phyloP scores from a whole-genome alignment of 768 basidiomycete species.

The Neoboletus magnificus region DNA sequence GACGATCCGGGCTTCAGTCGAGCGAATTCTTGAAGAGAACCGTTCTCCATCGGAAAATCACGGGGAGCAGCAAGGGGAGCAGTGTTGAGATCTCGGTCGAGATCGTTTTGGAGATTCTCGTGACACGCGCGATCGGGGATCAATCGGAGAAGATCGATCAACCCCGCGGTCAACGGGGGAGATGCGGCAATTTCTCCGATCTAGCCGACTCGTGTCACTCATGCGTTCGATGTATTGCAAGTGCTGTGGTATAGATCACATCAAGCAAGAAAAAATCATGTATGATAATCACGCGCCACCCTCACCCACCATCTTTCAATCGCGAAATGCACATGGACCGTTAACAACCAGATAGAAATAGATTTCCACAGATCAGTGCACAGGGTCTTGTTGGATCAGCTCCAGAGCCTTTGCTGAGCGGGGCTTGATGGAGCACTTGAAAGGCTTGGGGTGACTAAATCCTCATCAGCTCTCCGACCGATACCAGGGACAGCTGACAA shows the following conservation, averaged over 20 bases:
- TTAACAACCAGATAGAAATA: neutral
- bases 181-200: neutral
- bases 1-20: slow-evolving; percentile 40
- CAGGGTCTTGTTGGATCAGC: slow-evolving; percentile 47
- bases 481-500: neutral
- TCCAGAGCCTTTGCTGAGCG: slow-evolving; percentile 55
- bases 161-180: neutral
- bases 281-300: neutral
- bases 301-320: neutral
- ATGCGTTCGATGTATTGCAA: neutral
- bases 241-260: neutral
- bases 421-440: slow-evolving; percentile 58
- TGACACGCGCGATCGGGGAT: neutral
- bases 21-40: slow-evolving; percentile 45
- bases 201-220: neutral
- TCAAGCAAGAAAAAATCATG: neutral
- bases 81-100: neutral
- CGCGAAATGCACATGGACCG: neutral
- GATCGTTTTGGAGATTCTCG: neutral
- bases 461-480: neutral
- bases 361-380: slow-evolving; percentile 14
- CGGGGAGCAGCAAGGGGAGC: too few relatives aligned
- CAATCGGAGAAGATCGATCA: neutral
- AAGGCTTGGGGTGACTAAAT: slow-evolving; percentile 56
- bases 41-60: slow-evolving; percentile 10